Percentiles rank a stretch among this genome's conserved stretches.
Evolutionary conservation across 140 eudicot genomes (phyloP).

Genomic region (Flaveria floridana): DNA sequence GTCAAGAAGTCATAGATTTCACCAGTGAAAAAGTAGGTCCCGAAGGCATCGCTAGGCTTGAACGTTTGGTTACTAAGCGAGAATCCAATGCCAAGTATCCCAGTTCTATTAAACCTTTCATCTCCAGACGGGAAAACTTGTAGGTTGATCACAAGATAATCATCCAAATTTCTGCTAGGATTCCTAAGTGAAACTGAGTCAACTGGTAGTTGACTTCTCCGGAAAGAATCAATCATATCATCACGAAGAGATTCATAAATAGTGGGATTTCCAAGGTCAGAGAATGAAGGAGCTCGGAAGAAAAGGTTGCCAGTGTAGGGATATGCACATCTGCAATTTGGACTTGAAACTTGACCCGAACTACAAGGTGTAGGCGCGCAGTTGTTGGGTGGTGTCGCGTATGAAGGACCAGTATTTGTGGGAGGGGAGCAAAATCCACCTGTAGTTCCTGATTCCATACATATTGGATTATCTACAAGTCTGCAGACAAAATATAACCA

Average conservation of each 20-base stretch:
- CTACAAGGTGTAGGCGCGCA: slow-evolving; percentile 52
- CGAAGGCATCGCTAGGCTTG: slow-evolving; percentile 59
- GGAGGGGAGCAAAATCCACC: slow-evolving; percentile 48
- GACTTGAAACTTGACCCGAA: slow-evolving; percentile 57
- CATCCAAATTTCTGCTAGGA: slow-evolving; percentile 49
- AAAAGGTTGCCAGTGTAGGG: slow-evolving; percentile 69
- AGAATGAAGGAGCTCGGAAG: slow-evolving; percentile 76
- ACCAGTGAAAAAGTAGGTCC: slow-evolving; percentile 64
- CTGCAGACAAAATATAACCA: slow-evolving; percentile 39
- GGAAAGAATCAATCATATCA: slow-evolving; percentile 31
- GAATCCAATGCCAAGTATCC: slow-evolving; percentile 52
- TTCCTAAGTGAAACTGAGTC: slow-evolving; percentile 65
- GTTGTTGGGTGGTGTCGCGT: slow-evolving; percentile 53
- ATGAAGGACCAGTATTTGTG: slow-evolving; percentile 32
- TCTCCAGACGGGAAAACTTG: slow-evolving; percentile 66
- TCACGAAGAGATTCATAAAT: slow-evolving; percentile 40
- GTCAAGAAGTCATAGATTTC: slow-evolving; percentile 41
- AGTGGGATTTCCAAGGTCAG: slow-evolving; percentile 52
- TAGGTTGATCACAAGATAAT: slow-evolving; percentile 52
- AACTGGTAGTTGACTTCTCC: slow-evolving; percentile 46
- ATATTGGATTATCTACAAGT: slow-evolving; percentile 63
- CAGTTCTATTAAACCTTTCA: slow-evolving; percentile 56
- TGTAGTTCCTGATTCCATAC: slow-evolving; percentile 37
- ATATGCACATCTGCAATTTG: slow-evolving; percentile 67
- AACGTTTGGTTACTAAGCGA: slow-evolving; percentile 72